These are phyloP conservation scores for Penicillium pancosmium DNA, from an alignment of 495 filamentous ascomycete species.

Conservation along the genomic window DNA sequence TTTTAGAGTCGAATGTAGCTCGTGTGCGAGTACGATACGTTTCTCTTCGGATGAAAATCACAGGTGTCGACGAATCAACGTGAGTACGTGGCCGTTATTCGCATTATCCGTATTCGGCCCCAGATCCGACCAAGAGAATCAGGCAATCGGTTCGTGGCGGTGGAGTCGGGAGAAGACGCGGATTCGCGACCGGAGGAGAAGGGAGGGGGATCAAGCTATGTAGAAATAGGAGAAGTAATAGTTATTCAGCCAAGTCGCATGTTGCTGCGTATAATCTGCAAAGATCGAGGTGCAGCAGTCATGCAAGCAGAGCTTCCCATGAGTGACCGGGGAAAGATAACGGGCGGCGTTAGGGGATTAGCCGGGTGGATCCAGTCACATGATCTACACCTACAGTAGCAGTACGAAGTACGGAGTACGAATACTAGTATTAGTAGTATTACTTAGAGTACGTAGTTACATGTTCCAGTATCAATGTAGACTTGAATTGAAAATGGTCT, in stretches of 20 bases:
- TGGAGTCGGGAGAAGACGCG: neutral
- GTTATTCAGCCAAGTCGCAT: conserved; percentile 7
- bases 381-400: neutral
- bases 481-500: too few relatives aligned
- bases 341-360: conserved; percentile 13
- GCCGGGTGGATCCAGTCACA: conserved; percentile 16
- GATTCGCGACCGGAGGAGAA: neutral
- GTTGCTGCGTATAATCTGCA: neutral
- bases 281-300: neutral
- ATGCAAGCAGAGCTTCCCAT: conserved; percentile 1
- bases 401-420: neutral
- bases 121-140: neutral
- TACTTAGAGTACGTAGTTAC: too few relatives aligned
- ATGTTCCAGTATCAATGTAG: too few relatives aligned
- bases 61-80: neutral
- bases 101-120: conserved; percentile 10
- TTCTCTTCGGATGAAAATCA: too few relatives aligned
- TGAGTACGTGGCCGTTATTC: neutral
- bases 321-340: conserved; percentile 23
- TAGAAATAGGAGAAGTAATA: neutral
- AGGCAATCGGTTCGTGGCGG: conserved; percentile 9
- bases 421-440: too few relatives aligned
- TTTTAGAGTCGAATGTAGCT: neutral
- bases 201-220: neutral
- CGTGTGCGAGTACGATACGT: neutral